phyloP scores from a whole-genome alignment of 257 asterid genomes.

The Solanum chaucha region DNA sequence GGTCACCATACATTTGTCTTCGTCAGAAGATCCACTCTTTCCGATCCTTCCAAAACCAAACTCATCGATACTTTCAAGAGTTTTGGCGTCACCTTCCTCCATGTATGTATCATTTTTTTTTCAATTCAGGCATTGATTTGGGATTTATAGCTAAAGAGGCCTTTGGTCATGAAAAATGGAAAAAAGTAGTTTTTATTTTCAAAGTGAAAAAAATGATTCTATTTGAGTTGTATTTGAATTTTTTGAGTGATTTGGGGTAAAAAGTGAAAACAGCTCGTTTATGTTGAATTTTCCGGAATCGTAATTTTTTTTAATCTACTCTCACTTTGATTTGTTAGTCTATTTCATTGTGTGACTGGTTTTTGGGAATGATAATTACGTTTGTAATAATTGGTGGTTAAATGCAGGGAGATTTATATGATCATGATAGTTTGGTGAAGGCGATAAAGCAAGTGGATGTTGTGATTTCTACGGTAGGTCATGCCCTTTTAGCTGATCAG shows the following conservation, averaged over 20 bases:
- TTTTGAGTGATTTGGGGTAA: background rate
- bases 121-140: background rate
- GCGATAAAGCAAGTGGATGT: slow-evolving; percentile 61
- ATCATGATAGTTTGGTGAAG: slow-evolving; percentile 49
- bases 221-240: background rate
- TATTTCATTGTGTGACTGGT: background rate
- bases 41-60: slow-evolving; percentile 53
- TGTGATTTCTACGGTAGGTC: slow-evolving; percentile 56
- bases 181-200: background rate
- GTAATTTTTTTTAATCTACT: too few species aligned
- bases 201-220: too few species aligned
- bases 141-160: background rate
- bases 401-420: slow-evolving; percentile 44
- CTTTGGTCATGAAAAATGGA: background rate
- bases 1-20: slow-evolving; percentile 68
- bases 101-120: slow-evolving; percentile 18
- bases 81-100: slow-evolving; percentile 43
- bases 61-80: slow-evolving; percentile 45
- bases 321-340: too few species aligned
- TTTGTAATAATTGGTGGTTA: background rate
- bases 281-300: background rate
- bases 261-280: background rate
- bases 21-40: slow-evolving; percentile 34
- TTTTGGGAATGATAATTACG: background rate
- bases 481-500: slow-evolving; percentile 39